Base-by-base conservation (phyloP, 2,329 filamentous ascomycete genomes). In the Ophiostoma perfectum region DNA sequence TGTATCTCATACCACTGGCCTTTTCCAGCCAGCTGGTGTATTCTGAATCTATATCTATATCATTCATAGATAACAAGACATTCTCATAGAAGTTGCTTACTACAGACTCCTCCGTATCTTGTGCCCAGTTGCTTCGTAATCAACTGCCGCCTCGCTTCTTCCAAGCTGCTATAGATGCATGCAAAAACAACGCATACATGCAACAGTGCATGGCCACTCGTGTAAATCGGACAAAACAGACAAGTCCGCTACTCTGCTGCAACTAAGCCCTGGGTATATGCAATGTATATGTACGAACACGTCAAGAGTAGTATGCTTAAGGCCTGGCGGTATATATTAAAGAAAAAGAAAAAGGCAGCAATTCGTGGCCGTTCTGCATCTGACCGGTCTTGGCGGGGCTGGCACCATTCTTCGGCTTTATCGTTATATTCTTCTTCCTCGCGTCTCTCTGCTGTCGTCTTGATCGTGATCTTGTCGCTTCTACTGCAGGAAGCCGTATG, bases 171-270 rank as follows among this genome's bases (percentile, higher is more conserved):
- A 11, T 5, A 41, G 14, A 5, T n/a, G 38, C 38, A 41, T 27
- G 27, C 27, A 62, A 5, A 62, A 62, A 62, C 38, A 62, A 62
- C 58, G 38, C 58, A 62, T 62, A 42, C 58, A 62, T 62, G 58
- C 11, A 39, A 41, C 41, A 41, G 7, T 39, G 14, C 58, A 62
- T 62, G 12, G 36, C 5, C 4, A 7, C 14, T 38, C 36, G 38
- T n/a, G 8, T 62, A 7, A 12, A 18, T 36, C 7, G 27, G 27
- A 27, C 27, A 27, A 27, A 27, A 27, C 27, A 27, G 27, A 27
- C 27, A 27, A 27, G 27, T 27, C 27, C 27, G 27, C 27, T 27
- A 11, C 9, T 27, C 7, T 16, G 14, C 58, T 16, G 52, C 52
- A 8, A 36, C 38, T 36, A 42, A 41, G 36, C 58, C 14, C n/a